These are phyloP conservation scores for Isoetes engelmannii DNA, from an alignment of 83 land plant genomes.

Conservation along the genomic window DNA sequence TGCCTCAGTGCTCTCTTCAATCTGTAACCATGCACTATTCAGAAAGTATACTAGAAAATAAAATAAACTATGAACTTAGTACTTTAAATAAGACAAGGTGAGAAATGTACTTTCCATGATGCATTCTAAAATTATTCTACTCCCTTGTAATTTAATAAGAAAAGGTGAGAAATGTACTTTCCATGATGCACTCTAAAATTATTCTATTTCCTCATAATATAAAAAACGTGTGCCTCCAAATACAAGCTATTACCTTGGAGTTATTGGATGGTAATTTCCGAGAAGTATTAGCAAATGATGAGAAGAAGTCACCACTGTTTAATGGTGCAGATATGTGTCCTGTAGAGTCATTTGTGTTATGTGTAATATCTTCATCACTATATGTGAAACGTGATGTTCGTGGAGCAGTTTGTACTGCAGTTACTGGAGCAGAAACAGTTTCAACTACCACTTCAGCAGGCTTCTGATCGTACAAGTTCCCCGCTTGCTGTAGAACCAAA, in stretches of 20 bases:
- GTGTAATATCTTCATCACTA: conserved; percentile 6
- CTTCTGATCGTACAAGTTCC: conserved; percentile 19
- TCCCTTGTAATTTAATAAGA: too few relatives aligned
- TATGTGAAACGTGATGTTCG: conserved; percentile 14
- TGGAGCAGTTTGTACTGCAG: not conserved
- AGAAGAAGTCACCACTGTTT: conserved; percentile 14
- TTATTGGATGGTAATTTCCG: not conserved
- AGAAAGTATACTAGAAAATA: too few relatives aligned
- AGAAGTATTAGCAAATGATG: not conserved
- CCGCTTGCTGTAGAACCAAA: conserved; percentile 13
- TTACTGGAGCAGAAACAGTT: not conserved
- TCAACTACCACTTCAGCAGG: conserved; percentile 9
- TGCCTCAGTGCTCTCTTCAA: conserved; percentile 25
- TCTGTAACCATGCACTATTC: not conserved
- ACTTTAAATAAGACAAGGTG: too few relatives aligned
- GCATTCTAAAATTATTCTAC: too few relatives aligned
- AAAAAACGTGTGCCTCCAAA: not conserved
- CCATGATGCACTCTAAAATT: not conserved
- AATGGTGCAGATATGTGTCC: conserved; percentile 22
- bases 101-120: too few relatives aligned
- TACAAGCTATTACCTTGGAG: conserved; percentile 3
- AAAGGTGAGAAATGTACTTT: too few relatives aligned
- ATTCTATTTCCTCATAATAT: not conserved
- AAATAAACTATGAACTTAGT: too few relatives aligned
- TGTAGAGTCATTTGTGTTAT: not conserved